Evolutionary conservation across 495 filamentous ascomycete genomes (phyloP).

Genomic region (Penicillium arizonense): DNA sequence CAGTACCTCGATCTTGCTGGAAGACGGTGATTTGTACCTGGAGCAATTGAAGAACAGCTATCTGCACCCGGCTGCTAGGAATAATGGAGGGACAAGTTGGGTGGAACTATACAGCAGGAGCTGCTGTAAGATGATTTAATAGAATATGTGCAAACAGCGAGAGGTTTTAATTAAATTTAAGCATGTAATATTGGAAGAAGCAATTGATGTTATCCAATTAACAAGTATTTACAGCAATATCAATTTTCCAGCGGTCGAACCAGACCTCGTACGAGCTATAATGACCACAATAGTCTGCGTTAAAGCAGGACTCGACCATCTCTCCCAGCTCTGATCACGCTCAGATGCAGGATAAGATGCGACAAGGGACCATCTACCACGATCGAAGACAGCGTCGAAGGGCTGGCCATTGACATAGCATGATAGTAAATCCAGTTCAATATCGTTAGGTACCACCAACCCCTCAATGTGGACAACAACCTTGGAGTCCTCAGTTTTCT

Average conservation of each 20-base stretch:
- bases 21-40: no score
- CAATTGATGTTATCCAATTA: no score
- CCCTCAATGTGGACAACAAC: slow-evolving; percentile 23
- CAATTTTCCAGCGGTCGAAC: slow-evolving; percentile 23
- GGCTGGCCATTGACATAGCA: slow-evolving; percentile 31
- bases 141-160: background rate
- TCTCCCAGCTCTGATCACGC: slow-evolving; percentile 27
- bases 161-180: background rate
- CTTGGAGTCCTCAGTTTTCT: slow-evolving; percentile 16
- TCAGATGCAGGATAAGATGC: slow-evolving; percentile 24
- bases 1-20: no score
- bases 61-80: no score
- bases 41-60: no score
- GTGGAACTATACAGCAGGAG: no score
- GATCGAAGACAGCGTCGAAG: slow-evolving; percentile 14
- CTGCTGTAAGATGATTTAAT: background rate
- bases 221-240: slow-evolving; percentile 19
- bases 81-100: no score
- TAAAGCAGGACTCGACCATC: slow-evolving; percentile 31
- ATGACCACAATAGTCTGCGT: slow-evolving; percentile 29
- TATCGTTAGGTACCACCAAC: background rate
- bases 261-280: slow-evolving; percentile 11
- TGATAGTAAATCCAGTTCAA: slow-evolving; percentile 6
- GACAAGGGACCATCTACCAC: slow-evolving; percentile 14
- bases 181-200: background rate